A percentile compares a stretch with the other conserved stretches of the same genome.
Evolutionary conservation across 169 alveolate genomes (phyloP).

Genomic region (Babesia caballi): DNA sequence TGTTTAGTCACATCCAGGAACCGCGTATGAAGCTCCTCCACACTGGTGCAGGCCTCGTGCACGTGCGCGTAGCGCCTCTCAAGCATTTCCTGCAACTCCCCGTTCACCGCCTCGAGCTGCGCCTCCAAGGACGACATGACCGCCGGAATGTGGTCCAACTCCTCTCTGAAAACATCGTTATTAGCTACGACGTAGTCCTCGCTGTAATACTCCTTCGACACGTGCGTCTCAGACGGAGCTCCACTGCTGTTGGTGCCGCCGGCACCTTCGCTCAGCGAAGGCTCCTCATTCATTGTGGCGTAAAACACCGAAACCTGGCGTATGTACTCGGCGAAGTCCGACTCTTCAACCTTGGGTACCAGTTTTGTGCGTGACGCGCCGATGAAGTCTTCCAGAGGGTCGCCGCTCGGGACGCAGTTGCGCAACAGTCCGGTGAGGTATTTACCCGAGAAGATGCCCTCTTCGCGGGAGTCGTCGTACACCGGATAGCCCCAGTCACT

Average conservation of each 20-base stretch:
- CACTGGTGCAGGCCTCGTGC: conserved; percentile 42
- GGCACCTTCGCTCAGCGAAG: neutral
- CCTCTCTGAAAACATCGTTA: conserved; percentile 24
- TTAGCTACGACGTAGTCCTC: conserved; percentile 26
- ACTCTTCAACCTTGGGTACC: conserved; percentile 59
- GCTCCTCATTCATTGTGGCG: conserved; percentile 2
- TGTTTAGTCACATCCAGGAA: conserved; percentile 29
- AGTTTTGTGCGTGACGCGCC: neutral
- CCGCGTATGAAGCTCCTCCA: conserved; percentile 39
- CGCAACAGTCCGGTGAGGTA: conserved; percentile 10
- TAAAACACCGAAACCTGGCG: conserved; percentile 30
- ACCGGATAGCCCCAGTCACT: conserved; percentile 61
- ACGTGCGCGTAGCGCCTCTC: conserved; percentile 55
- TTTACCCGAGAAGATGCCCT: conserved; percentile 26
- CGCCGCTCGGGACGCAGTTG: conserved; percentile 4
- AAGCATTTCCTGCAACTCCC: conserved; percentile 50
- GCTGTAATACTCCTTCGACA: conserved; percentile 49
- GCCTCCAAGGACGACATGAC: conserved; percentile 36
- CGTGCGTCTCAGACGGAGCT: neutral
- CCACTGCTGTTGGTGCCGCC: neutral
- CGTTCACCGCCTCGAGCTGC: conserved; percentile 40
- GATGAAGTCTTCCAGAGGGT: conserved; percentile 6
- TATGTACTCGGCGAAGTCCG: conserved; percentile 44
- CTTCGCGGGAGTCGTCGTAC: conserved; percentile 3
- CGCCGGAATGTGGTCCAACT: conserved; percentile 41